Base-by-base conservation (phyloP, 2,329 filamentous ascomycete genomes). In the Colletotrichum karsti region DNA sequence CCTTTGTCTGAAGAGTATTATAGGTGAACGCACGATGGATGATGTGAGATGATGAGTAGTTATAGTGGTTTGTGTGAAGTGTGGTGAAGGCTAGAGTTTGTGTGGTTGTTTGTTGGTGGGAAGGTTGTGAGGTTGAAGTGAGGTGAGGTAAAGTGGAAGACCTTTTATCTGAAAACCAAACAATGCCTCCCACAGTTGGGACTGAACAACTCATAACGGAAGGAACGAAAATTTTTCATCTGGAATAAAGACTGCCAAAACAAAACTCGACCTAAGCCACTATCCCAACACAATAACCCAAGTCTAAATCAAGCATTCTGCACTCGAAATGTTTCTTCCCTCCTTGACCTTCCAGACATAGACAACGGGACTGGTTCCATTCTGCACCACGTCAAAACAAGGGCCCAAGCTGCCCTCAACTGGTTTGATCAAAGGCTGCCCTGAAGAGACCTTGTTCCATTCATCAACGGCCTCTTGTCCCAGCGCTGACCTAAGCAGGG, bases 341-440 rank as follows among this genome's bases (percentile, higher is more conserved):
- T 57, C 53, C 28, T 35, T 63, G 12, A 7, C 22, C 26, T 57
- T 10, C 60, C 53, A 63, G 12, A 50, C 12, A 3, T 48, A 63
- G n/a, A 57, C 41, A 26, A 28, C 9, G 20, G 60, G 60, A 7
- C 24, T 50, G 6, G 30, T 57, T 1, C 42, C 30, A 12, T 57
- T 63, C 22, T 56, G 51, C 5, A 20, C 12, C 2, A 63, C 53
- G 7, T 63, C 51, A 26, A 63, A 63, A 39, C 53, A 63, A 28
- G 60, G 60, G 3, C 60, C 60, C n/a, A 63, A 22, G n/a, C 60
- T 63, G 41, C 53, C 60, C 13, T 46, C 51, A 0, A 10, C 8
- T 1, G 13, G 60, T 5, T 30, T 26, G 3, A 63, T 30, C 2
- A 57, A 37, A 0, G 51, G 53, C 1, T 39, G n/a, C 1, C 41